Evolutionary conservation across 2,329 filamentous ascomycete species (phyloP).

Genomic region (Didymella lethalis): DNA sequence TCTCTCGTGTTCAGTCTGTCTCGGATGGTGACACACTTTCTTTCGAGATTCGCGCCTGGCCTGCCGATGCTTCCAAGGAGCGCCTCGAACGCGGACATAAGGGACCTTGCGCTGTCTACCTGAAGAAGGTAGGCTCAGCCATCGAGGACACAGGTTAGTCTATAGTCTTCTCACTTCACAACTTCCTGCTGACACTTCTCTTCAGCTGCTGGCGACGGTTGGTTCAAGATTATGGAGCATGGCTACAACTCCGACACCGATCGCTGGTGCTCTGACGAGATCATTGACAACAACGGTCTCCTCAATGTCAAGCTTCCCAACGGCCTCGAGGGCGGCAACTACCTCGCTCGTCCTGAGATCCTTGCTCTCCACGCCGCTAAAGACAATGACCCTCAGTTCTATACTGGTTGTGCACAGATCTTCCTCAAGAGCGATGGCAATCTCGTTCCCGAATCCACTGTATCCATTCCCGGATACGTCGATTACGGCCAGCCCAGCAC

Average conservation of each 20-base stretch:
- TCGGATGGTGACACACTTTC: constrained; percentile 65
- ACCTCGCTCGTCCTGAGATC: constrained; percentile 75
- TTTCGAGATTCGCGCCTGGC: constrained; percentile 71
- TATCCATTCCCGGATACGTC: constrained; percentile 73
- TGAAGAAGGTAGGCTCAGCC: constrained; percentile 72
- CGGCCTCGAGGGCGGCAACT: constrained; percentile 70
- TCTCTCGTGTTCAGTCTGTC: constrained; percentile 57
- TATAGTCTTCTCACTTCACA: too few species aligned
- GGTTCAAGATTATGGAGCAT: constrained; percentile 81
- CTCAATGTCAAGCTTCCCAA: constrained; percentile 69
- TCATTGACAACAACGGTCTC: constrained; percentile 70
- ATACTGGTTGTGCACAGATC: constrained; percentile 75
- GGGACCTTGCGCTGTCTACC: constrained; percentile 76
- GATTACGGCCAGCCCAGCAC: constrained; percentile 62
- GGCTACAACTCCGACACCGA: constrained; percentile 65
- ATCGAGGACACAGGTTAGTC: constrained; percentile 55
- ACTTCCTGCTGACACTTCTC: constrained; percentile 9
- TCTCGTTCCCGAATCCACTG: constrained; percentile 61
- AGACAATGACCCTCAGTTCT: constrained; percentile 70
- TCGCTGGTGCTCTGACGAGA: constrained; percentile 74
- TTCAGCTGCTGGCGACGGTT: constrained; percentile 64
- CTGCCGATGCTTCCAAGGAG: constrained; percentile 63
- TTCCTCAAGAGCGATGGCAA: constrained; percentile 63
- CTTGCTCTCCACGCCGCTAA: constrained; percentile 72
- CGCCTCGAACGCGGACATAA: constrained; percentile 68